These are phyloP conservation scores for Hypomyces perniciosus DNA, from an alignment of 2,329 filamentous ascomycete genomes.

Conservation along the genomic window DNA sequence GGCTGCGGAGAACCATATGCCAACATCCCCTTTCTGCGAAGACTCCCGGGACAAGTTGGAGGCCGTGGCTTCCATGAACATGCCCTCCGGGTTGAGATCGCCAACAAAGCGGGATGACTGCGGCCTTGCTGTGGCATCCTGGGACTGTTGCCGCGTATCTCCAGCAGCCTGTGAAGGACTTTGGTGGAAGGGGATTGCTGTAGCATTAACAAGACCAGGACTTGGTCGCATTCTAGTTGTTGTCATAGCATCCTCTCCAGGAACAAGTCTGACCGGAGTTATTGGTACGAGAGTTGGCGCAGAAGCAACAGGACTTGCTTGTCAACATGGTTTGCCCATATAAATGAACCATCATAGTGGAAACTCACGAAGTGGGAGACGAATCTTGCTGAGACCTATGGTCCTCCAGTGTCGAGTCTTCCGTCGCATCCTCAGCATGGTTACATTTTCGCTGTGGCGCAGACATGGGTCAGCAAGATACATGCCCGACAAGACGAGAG, in stretches of 20 bases:
- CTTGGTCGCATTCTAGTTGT: neutral
- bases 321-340: neutral
- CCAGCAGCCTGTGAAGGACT: neutral
- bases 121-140: conserved; percentile 17
- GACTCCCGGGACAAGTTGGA: conserved; percentile 26
- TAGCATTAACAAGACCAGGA: neutral
- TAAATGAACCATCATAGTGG: neutral
- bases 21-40: conserved; percentile 47
- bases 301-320: conserved; percentile 5
- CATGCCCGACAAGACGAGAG: neutral
- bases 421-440: conserved; percentile 32
- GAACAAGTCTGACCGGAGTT: neutral
- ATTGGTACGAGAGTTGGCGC: conserved; percentile 6
- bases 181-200: neutral
- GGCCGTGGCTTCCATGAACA: conserved; percentile 50
- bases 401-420: conserved; percentile 24
- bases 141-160: neutral
- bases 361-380: conserved; percentile 25
- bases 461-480: neutral
- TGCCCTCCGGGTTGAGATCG: conserved; percentile 54
- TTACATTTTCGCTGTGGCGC: conserved; percentile 36
- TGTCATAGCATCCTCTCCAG: neutral
- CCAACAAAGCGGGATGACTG: conserved; percentile 47
- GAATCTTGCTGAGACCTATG: conserved; percentile 19
- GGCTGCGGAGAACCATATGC: conserved; percentile 44